A percentile compares a stretch with the other conserved stretches of the same genome.
These are phyloP conservation scores for Pyrenochaeta sp. DNA, from an alignment of 2,329 filamentous ascomycete genomes.

Conservation along the genomic window DNA sequence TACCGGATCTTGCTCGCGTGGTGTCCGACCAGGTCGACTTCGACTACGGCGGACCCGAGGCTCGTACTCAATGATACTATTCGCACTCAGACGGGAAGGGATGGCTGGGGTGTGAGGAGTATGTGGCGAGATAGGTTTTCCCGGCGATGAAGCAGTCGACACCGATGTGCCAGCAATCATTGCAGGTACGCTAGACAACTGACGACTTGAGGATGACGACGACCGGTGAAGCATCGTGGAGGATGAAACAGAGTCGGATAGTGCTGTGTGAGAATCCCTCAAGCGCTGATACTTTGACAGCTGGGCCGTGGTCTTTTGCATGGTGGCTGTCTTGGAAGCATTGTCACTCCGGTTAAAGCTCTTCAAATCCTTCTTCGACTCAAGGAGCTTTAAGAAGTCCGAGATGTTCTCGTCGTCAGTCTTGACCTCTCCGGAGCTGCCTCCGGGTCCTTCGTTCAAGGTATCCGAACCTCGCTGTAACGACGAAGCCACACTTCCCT, in stretches of 20 bases:
- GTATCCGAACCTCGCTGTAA: slow-evolving; percentile 79
- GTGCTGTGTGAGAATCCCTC: slow-evolving; percentile 84
- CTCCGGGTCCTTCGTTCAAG: slow-evolving; percentile 73
- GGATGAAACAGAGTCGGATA: slow-evolving; percentile 93
- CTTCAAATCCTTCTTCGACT: slow-evolving; percentile 84
- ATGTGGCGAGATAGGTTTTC: slow-evolving; percentile 85
- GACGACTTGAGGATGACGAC: slow-evolving; percentile 78
- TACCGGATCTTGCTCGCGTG: slow-evolving; percentile 38
- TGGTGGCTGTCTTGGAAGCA: slow-evolving; percentile 69
- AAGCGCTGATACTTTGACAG: slow-evolving; percentile 87
- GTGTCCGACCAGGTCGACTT: slow-evolving; percentile 42
- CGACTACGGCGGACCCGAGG: slow-evolving; percentile 44
- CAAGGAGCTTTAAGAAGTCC: slow-evolving; percentile 88
- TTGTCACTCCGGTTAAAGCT: slow-evolving; percentile 75
- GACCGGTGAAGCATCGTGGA: slow-evolving; percentile 86
- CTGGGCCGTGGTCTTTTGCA: slow-evolving; percentile 79
- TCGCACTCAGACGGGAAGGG: slow-evolving; percentile 90
- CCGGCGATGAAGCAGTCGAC: slow-evolving; percentile 87
- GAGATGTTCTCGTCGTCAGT: slow-evolving; percentile 93
- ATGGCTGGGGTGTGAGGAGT: slow-evolving; percentile 94
- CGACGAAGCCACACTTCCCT: slow-evolving; percentile 76
- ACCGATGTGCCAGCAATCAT: slow-evolving; percentile 72
- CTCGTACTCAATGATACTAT: slow-evolving; percentile 79
- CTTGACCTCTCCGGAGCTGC: slow-evolving; percentile 70
- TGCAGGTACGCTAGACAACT: slow-evolving; percentile 70